A percentile compares a stretch with the other conserved stretches of the same genome.
Evolutionary conservation across 2,329 filamentous ascomycete species (phyloP).

Genomic region (Monosporascus sp.): DNA sequence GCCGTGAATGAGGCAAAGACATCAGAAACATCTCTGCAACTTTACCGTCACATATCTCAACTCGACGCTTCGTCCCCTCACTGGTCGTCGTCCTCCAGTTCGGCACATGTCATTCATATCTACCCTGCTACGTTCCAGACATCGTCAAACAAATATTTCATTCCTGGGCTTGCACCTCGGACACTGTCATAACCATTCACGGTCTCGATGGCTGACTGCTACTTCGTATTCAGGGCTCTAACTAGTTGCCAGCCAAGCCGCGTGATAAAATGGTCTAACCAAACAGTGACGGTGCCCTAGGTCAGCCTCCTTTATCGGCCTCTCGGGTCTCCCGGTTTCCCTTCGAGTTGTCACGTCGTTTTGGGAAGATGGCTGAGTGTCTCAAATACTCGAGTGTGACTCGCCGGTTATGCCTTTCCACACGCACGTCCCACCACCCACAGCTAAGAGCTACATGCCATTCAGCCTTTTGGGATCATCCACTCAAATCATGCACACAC

Average conservation of each 20-base stretch:
- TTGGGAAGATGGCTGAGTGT: not conserved
- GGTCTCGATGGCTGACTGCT: not conserved
- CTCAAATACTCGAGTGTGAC: not conserved
- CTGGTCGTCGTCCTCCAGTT: too few relatives aligned
- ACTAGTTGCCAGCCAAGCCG: not conserved
- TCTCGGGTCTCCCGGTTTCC: not conserved
- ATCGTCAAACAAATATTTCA: too few relatives aligned
- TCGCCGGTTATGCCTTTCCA: not conserved
- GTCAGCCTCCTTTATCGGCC: not conserved
- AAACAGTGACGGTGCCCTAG: not conserved
- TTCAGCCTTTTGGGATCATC: not conserved
- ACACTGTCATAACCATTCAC: not conserved
- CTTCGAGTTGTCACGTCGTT: not conserved
- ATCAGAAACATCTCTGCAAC: too few relatives aligned
- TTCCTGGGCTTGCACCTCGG: too few relatives aligned
- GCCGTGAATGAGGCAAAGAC: too few relatives aligned
- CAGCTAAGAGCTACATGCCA: not conserved
- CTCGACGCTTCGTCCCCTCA: too few relatives aligned
- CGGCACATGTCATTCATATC: too few relatives aligned
- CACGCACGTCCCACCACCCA: not conserved
- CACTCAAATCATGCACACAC: conserved; percentile 1
- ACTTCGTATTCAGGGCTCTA: not conserved
- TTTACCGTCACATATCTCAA: too few relatives aligned
- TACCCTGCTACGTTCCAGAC: too few relatives aligned
- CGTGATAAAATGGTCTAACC: too few relatives aligned